Percentiles rank a stretch among this genome's conserved stretches.
Conservation (phyloP, 2,329 filamentous ascomycete genomes). For the Fusarium xyrophilum region DNA sequence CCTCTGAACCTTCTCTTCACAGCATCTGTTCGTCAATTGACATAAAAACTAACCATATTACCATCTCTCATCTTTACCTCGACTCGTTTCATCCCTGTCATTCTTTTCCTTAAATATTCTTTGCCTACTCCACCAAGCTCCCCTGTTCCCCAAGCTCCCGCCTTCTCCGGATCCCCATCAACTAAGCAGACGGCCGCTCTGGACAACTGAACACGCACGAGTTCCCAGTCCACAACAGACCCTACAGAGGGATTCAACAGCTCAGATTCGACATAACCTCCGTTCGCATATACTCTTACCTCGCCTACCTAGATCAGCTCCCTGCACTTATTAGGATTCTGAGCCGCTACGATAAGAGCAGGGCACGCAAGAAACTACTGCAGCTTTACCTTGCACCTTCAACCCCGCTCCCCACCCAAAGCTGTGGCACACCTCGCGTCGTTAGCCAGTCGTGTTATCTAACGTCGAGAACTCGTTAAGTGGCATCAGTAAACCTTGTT, state of each 20-base stretch:
- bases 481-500: constrained; percentile 35
- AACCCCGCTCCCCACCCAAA: constrained; percentile 41
- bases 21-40: constrained; percentile 26
- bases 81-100: constrained; percentile 10
- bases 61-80: not conserved
- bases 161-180: constrained; percentile 26
- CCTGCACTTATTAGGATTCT: constrained; percentile 19
- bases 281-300: not conserved
- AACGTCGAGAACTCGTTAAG: constrained; percentile 36
- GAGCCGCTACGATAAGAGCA: constrained; percentile 20
- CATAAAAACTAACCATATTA: not conserved
- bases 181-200: constrained; percentile 8
- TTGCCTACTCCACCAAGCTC: constrained; percentile 26
- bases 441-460: constrained; percentile 40
- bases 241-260: not conserved
- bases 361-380: constrained; percentile 34
- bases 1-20: constrained; percentile 1
- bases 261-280: not conserved
- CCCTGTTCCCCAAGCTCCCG: constrained; percentile 24
- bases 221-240: not conserved
- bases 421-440: constrained; percentile 35
- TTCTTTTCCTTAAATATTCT: constrained; percentile 19
- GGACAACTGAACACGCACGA: not conserved
- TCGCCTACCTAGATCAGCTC: not conserved
- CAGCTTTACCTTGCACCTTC: constrained; percentile 35